Percentiles rank a stretch among this genome's conserved stretches.
These are phyloP conservation scores for Phalaenopsis aphrodite DNA, from an alignment of 106 monocot genomes.

Conservation along the genomic window DNA sequence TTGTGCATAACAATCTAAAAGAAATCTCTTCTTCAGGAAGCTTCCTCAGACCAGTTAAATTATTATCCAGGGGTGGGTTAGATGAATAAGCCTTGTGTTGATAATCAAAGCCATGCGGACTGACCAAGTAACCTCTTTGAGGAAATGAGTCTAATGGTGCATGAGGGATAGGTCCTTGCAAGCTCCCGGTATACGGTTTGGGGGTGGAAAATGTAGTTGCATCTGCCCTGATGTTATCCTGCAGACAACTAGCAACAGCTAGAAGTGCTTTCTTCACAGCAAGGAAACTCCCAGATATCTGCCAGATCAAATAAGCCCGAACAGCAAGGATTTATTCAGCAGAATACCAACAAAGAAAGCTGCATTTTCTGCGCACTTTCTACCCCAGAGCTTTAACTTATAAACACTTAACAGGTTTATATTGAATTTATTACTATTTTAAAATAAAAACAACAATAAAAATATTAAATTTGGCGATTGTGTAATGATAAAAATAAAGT, in stretches of 20 bases:
- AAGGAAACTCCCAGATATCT: conserved; percentile 63
- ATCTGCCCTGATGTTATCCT: conserved; percentile 46
- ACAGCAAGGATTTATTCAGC: conserved; percentile 1
- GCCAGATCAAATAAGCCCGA: conserved; percentile 12
- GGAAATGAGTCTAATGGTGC: conserved; percentile 25
- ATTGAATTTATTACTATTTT: no score
- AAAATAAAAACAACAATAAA: not conserved
- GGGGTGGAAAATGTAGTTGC: conserved; percentile 17
- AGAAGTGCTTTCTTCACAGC: conserved; percentile 67
- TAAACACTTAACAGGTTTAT: not conserved
- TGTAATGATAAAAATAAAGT: not conserved
- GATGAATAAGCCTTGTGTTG: conserved; percentile 30
- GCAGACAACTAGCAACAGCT: conserved; percentile 56
- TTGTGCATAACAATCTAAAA: conserved; percentile 60
- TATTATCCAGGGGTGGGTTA: conserved; percentile 19
- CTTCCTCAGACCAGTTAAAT: conserved; percentile 22
- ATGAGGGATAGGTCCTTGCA: conserved; percentile 16
- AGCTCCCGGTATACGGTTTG: conserved; percentile 27
- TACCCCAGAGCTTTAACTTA: not conserved
- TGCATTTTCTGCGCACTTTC: not conserved
- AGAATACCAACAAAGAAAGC: not conserved
- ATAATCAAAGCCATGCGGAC: conserved; percentile 33
- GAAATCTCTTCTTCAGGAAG: conserved; percentile 56
- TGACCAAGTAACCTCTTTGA: conserved; percentile 35
- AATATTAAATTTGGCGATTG: not conserved